Evolutionary conservation across 2,329 filamentous ascomycete species (phyloP).

Genomic region (Claviceps sp.): DNA sequence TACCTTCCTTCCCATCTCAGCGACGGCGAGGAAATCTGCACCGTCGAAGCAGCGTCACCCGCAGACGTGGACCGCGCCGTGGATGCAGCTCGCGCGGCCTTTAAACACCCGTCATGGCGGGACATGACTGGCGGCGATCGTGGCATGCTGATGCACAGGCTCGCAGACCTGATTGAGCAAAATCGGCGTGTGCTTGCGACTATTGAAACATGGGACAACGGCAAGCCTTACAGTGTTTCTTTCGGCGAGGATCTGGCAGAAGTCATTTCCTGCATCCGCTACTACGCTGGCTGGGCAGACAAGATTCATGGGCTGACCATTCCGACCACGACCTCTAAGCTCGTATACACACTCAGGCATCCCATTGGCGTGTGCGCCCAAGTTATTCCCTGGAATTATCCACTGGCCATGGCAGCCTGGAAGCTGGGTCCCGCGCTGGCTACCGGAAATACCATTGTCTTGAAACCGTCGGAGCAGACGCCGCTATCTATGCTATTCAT

Average conservation of each 20-base stretch:
- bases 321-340: slow-evolving; percentile 51
- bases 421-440: slow-evolving; percentile 62
- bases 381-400: slow-evolving; percentile 69
- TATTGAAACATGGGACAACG: slow-evolving; percentile 73
- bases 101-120: slow-evolving; percentile 55
- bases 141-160: slow-evolving; percentile 54
- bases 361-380: slow-evolving; percentile 64
- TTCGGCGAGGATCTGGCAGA: slow-evolving; percentile 50
- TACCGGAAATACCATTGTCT: slow-evolving; percentile 48
- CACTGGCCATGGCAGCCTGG: slow-evolving; percentile 39
- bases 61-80: slow-evolving; percentile 22
- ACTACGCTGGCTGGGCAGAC: slow-evolving; percentile 69
- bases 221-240: slow-evolving; percentile 50
- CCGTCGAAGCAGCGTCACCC: slow-evolving; percentile 17
- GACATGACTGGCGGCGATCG: slow-evolving; percentile 53
- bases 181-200: slow-evolving; percentile 37
- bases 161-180: slow-evolving; percentile 56
- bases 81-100: slow-evolving; percentile 46
- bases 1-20: slow-evolving; percentile 9
- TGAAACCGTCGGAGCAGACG: slow-evolving; percentile 57
- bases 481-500: slow-evolving; percentile 53
- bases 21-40: slow-evolving; percentile 19
- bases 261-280: slow-evolving; percentile 39
- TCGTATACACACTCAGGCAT: slow-evolving; percentile 63
- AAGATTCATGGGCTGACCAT: slow-evolving; percentile 70